These are phyloP conservation scores for Epithemia pelagica DNA, from an alignment of 108 stramenopile species.

Conservation along the genomic window DNA sequence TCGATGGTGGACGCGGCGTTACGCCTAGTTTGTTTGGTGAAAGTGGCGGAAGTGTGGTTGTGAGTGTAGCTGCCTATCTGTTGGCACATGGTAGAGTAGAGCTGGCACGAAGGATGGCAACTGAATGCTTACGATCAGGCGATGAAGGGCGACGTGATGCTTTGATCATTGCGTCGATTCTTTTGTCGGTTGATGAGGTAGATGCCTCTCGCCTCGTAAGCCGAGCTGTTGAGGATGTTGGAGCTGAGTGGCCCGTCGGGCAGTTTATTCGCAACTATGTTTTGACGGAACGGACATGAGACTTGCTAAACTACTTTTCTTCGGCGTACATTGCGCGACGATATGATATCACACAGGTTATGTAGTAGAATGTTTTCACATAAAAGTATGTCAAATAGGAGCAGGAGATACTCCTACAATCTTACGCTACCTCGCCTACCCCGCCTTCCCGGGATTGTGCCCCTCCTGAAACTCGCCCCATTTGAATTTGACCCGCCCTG, in stretches of 20 bases:
- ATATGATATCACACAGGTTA: no score
- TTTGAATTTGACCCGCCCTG: no score
- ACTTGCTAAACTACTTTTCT: no score
- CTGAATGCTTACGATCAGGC: conserved; percentile 32
- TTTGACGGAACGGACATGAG: no score
- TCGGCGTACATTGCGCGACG: no score
- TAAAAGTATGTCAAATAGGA: no score
- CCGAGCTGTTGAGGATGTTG: conserved; percentile 26
- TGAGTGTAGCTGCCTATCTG: conserved; percentile 59
- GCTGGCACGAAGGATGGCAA: conserved; percentile 36
- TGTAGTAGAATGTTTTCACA: no score
- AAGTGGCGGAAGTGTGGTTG: conserved; percentile 31
- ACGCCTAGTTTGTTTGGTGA: conserved; percentile 27
- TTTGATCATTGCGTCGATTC: conserved; percentile 36
- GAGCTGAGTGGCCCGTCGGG: conserved; percentile 28
- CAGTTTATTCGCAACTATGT: conserved; percentile 25
- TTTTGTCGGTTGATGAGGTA: conserved; percentile 28
- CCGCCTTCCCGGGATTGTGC: no score
- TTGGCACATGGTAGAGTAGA: conserved; percentile 55
- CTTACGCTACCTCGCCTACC: no score
- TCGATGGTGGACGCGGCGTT: conserved; percentile 54
- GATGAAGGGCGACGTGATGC: conserved; percentile 41
- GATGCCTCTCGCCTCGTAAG: conserved; percentile 34
- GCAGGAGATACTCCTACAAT: no score
- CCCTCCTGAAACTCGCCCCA: no score